Conservation (phyloP, 148 eudicot species). For the Chenopodium formosanum region DNA sequence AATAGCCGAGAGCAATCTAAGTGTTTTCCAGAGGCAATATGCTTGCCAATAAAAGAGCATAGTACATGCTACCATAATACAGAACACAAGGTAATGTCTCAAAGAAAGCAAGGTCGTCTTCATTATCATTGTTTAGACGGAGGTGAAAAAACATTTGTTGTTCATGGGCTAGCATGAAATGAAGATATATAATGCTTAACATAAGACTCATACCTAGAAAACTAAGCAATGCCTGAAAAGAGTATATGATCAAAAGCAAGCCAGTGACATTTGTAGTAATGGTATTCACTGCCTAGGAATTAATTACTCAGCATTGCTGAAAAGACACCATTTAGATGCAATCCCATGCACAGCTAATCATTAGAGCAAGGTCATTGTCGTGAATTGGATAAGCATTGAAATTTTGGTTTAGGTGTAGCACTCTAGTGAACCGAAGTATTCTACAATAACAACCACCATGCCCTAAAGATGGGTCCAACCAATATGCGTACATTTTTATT, state of each 20-base stretch:
- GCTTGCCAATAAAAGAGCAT: neutral
- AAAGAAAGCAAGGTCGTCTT: neutral
- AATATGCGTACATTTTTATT: neutral
- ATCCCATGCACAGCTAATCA: neutral
- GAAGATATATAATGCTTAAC: neutral
- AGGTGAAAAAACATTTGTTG: neutral
- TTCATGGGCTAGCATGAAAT: neutral
- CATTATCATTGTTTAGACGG: neutral
- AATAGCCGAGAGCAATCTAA: neutral
- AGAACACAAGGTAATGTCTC: neutral
- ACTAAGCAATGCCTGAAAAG: no score
- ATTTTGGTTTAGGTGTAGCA: neutral
- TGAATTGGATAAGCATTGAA: neutral
- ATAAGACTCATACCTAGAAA: neutral
- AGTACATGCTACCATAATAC: neutral
- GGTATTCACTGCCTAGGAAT: neutral
- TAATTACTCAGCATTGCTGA: neutral
- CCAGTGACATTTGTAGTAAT: neutral
- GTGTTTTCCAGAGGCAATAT: neutral
- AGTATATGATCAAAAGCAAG: neutral
- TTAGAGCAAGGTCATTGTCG: neutral
- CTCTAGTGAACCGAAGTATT: neutral
- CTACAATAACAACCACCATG: neutral
- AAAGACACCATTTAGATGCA: neutral
- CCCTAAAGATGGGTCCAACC: neutral